Base-by-base conservation (phyloP, 441 rosid genomes). In the Gossypium davidsonii region DNA sequence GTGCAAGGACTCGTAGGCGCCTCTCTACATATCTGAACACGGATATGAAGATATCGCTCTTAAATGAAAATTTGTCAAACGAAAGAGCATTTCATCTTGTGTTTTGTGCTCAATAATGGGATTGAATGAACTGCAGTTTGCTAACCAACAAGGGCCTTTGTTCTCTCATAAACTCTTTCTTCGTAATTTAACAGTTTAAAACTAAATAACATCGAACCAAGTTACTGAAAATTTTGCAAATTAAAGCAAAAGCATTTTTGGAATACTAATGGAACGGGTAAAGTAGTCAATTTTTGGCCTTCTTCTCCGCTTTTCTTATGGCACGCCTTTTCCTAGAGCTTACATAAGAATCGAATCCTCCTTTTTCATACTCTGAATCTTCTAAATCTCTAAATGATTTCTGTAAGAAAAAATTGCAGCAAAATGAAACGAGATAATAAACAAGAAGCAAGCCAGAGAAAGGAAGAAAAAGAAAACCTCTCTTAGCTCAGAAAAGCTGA, bases 261-360 rank as follows among this genome's bases (percentile, higher is more conserved):
- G 26, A 37, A 3, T 8, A 37, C 2, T 31, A 7, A 15, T 52
- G 17, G 17, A 14, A 46, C 3, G 0, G 15, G 10, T 2, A 46
- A 4, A 49, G 64, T 72, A 25, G 39, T 73, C 75, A 73, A 26
- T 0, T 6, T 31, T 72, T 60, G 70, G 63, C 12, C 9, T 26
- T 23, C 20, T 73, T 73, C 20, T 51, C 28, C 1, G 57, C 60
- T 62, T 61, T 61, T 62, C 70, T 62, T 20, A 26, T 14, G 6
- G 70, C 70, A 12, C 70, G 70, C 23, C 75, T 73, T 23, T 73
- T 63, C 10, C 76, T 31, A 15, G 76, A 64, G 70, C 76, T 73
- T 14, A 37, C 25, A 31, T 59, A 73, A 14, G 63, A 52, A 25
- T 71, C 55, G 4, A 73, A 73, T 20, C 70, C 76, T 37, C 62